Percentiles rank a stretch among this genome's conserved stretches.
Conservation (phyloP, 2,329 filamentous ascomycete species). For the Colletotrichum navitas region DNA sequence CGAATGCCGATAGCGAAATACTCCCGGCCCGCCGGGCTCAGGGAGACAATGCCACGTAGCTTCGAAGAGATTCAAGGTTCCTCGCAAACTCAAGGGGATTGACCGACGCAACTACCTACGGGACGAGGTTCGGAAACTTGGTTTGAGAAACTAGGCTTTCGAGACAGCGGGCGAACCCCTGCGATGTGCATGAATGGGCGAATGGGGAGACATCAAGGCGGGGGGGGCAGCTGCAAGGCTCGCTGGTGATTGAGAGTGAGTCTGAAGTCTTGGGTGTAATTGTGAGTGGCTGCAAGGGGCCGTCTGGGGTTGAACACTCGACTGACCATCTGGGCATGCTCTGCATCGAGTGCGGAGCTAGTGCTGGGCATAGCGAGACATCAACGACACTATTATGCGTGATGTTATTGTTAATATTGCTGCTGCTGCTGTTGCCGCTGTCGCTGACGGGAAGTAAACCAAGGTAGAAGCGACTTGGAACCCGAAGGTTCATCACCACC, state of each 20-base stretch:
- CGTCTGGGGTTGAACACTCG: conserved; percentile 34
- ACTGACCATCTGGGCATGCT: neutral
- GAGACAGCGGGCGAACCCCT: conserved; percentile 21
- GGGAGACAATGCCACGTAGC: neutral
- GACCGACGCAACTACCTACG: conserved; percentile 7
- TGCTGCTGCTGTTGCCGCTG: neutral
- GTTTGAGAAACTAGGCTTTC: conserved; percentile 15
- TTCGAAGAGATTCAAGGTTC: neutral
- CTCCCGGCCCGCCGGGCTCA: neutral
- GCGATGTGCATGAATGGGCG: conserved; percentile 29
- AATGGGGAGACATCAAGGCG: conserved; percentile 13
- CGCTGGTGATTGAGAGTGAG: conserved; percentile 5
- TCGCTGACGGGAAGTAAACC: neutral
- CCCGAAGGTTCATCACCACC: neutral
- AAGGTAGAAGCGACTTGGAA: neutral
- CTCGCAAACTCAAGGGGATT: conserved; percentile 14
- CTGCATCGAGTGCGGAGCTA: neutral
- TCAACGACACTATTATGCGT: neutral
- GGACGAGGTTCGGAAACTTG: conserved; percentile 11
- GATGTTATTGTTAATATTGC: neutral
- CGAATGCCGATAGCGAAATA: conserved; percentile 23
- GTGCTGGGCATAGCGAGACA: conserved; percentile 1
- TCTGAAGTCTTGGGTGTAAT: conserved; percentile 9
- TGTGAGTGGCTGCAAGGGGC: conserved; percentile 37
- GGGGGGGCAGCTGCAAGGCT: neutral